Evolutionary conservation across 139 green algal species (phyloP).

Genomic region (Chlorella vulgaris): DNA sequence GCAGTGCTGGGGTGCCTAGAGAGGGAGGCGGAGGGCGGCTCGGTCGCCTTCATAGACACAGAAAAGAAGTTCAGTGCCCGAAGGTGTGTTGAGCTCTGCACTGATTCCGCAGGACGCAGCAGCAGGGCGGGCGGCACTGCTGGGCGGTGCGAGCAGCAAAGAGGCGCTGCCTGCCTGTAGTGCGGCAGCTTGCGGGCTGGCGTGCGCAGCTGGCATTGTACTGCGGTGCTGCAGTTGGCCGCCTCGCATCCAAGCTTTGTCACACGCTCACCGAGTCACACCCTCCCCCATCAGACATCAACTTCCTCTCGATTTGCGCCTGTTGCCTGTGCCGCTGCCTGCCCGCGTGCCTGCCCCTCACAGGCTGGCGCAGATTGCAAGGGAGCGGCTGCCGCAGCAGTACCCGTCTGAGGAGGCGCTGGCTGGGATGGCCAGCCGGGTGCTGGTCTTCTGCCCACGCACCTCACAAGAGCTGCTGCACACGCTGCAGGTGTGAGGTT

Average conservation of each 20-base stretch:
- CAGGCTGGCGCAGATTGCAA: slow-evolving; percentile 61
- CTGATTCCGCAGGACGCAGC: no score
- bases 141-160: no score
- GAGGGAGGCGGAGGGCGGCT: slow-evolving; percentile 12
- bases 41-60: slow-evolving; percentile 79
- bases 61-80: slow-evolving; percentile 76
- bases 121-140: no score
- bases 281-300: no score
- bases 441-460: slow-evolving; percentile 58
- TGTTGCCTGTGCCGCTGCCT: no score
- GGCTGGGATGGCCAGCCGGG: slow-evolving; percentile 43
- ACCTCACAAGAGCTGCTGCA: slow-evolving; percentile 41
- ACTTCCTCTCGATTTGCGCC: background rate
- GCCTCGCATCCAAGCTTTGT: no score
- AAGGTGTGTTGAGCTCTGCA: slow-evolving; percentile 1
- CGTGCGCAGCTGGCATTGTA: no score
- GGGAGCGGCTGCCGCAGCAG: slow-evolving; percentile 44
- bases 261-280: no score
- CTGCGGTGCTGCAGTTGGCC: no score
- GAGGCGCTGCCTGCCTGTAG: no score
- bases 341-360: background rate
- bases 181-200: no score
- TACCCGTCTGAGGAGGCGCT: slow-evolving; percentile 30
- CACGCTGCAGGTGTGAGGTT: slow-evolving; percentile 33
- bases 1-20: slow-evolving; percentile 31